Evolutionary conservation across 768 basidiomycete genomes (phyloP), one percentile per base, ranked within the genome.

Genomic region (Trametes meyenii): DNA sequence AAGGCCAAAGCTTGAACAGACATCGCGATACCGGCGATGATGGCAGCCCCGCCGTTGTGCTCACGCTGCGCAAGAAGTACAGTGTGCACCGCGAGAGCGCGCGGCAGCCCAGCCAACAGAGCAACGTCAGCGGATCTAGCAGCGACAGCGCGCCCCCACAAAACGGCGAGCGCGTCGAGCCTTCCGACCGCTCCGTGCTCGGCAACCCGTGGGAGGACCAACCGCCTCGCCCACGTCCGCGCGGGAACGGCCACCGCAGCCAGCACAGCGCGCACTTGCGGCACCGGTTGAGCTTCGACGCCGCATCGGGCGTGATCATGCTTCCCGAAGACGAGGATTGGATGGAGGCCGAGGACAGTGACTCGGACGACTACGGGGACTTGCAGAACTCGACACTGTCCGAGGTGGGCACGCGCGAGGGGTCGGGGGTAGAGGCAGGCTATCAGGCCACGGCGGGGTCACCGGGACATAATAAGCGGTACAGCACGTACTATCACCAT

Each of bases 251-350:
- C 13, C 62, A 62, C 62, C 19, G 58, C 38, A 45, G 51, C 24
- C 29, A 35, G 39, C 29, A 56, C 58, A 62, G 63, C 48, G 33
- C 43, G 42, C 60, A 23, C 16, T 66, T 85, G 48, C 75, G 74
- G 54, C 88, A 90, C 68, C 83, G 90, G 17, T 73, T 93, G 55
- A 94, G 91, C 74, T 96, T 88, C 64, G 93, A 95, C 70, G 87
- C 86, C 51, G 92, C 86, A 5, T 90, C 90, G 2, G 94, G 94
- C 0, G 91, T 95, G 38, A 96, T 96, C 65, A 88, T 89, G 81
- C 75, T 96, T 2, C 92, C 94, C 0, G 92, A 94, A 40, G 82
- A 86, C 65, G 73, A 70, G 45, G 81, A 83, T 64, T 90, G 89
- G 84, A 74, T 88, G 64, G 77, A 80, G 16, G 76, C 80, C 10